Evolutionary conservation across 805 yeast species (phyloP).

Genomic region (Metschnikowia shivogae): DNA sequence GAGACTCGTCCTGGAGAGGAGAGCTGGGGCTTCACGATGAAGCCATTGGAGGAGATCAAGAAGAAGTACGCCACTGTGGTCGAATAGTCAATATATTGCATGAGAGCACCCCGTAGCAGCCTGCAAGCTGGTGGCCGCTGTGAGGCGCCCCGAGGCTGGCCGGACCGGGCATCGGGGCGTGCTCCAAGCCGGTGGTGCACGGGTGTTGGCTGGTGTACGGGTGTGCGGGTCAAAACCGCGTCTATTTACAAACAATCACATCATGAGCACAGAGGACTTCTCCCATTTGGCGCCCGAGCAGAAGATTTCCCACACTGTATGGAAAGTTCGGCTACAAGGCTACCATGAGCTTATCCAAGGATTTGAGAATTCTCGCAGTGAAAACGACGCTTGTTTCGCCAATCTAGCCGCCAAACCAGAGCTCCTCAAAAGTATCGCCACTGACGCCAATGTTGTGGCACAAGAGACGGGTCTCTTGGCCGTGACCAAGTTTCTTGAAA

Average conservation of each 20-base stretch:
- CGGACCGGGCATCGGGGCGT: neutral
- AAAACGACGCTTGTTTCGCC: conserved; percentile 52
- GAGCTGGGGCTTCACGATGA: conserved; percentile 51
- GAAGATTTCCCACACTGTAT: conserved; percentile 45
- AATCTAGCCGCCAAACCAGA: conserved; percentile 52
- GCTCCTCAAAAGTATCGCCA: conserved; percentile 52
- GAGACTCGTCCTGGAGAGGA: conserved; percentile 57
- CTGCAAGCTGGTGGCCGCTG: too few species aligned
- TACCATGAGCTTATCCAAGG: conserved; percentile 59
- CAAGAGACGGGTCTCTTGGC: conserved; percentile 76
- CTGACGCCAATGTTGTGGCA: conserved; percentile 86
- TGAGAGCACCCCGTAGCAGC: neutral
- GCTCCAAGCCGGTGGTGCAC: neutral
- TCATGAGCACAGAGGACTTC: conserved; percentile 48
- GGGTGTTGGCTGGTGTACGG: neutral
- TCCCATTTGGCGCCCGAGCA: conserved; percentile 62
- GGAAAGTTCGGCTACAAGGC: conserved; percentile 85
- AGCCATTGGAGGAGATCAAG: conserved; percentile 48
- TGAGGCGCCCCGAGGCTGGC: too few species aligned
- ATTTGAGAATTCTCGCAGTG: conserved; percentile 53
- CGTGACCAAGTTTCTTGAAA: conserved; percentile 50
- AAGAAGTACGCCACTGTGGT: conserved; percentile 21
- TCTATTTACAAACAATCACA: conserved; percentile 11
- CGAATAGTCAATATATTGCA: conserved; percentile 12
- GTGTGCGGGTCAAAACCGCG: neutral